Evolutionary conservation across 352 stramenopile species (phyloP).

Genomic region (Plasmopara halstedii): DNA sequence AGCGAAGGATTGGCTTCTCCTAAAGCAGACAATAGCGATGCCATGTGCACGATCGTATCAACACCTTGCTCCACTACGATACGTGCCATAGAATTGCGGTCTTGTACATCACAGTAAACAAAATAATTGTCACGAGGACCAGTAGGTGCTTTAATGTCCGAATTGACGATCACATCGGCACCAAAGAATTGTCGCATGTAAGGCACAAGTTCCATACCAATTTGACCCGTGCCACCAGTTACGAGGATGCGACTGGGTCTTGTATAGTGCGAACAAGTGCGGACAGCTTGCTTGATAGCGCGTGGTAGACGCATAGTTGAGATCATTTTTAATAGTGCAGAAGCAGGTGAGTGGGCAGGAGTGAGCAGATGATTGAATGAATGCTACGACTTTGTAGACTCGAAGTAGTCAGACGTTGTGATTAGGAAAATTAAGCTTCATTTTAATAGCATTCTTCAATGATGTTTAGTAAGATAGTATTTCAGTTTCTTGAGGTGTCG

Average conservation of each 20-base stretch:
- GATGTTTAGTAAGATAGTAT: too few species aligned
- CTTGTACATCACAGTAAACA: slow-evolving; percentile 79
- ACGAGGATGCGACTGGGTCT: slow-evolving; percentile 52
- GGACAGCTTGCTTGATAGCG: slow-evolving; percentile 1
- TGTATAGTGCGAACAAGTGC: slow-evolving; percentile 10
- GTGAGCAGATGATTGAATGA: too few species aligned
- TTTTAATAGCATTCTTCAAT: too few species aligned
- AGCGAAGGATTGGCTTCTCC: slow-evolving; percentile 88
- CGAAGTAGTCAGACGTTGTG: too few species aligned
- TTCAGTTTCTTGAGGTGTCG: too few species aligned
- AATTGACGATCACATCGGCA: slow-evolving; percentile 62
- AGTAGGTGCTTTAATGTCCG: slow-evolving; percentile 60
- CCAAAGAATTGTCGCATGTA: slow-evolving; percentile 66
- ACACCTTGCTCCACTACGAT: slow-evolving; percentile 85
- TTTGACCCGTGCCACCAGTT: slow-evolving; percentile 75
- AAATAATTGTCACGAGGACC: slow-evolving; percentile 52
- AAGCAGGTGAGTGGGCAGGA: too few species aligned
- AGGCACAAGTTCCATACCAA: slow-evolving; percentile 81
- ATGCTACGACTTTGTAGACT: too few species aligned
- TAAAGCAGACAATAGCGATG: slow-evolving; percentile 83
- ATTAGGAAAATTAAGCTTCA: too few species aligned
- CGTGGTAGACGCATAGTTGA: slow-evolving; percentile 6
- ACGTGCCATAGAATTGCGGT: slow-evolving; percentile 60
- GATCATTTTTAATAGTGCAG: slow-evolving; percentile 4
- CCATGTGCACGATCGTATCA: slow-evolving; percentile 88